Evolutionary conservation across 2,329 filamentous ascomycete species (phyloP).

Genomic region (Dryadomyces quercivorus): DNA sequence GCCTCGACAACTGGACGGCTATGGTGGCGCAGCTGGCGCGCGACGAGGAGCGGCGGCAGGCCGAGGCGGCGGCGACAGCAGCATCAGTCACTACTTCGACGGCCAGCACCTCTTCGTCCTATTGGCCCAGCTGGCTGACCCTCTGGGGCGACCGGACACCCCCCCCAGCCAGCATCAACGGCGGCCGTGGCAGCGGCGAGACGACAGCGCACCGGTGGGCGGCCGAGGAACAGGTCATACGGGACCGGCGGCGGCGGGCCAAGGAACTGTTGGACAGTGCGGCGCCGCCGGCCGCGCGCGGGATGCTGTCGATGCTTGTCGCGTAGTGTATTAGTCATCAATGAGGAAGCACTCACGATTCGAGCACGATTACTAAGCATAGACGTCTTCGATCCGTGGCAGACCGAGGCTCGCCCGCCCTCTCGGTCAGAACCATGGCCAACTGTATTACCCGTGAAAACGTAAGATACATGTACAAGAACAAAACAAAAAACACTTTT

Average conservation of each 20-base stretch:
- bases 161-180: slow-evolving; percentile 7
- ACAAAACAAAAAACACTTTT: not conserved
- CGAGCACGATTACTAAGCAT: too few species aligned
- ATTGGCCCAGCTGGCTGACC: slow-evolving; percentile 24
- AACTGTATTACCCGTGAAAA: not conserved
- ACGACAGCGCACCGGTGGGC: slow-evolving; percentile 31
- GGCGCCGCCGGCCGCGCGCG: slow-evolving; percentile 18
- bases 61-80: not conserved
- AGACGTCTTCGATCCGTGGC: too few species aligned
- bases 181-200: slow-evolving; percentile 15
- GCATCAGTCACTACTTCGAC: not conserved
- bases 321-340: slow-evolving; percentile 1
- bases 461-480: too few species aligned
- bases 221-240: slow-evolving; percentile 41
- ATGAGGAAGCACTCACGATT: too few species aligned
- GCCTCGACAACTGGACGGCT: slow-evolving; percentile 67
- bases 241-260: slow-evolving; percentile 37
- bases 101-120: slow-evolving; percentile 10
- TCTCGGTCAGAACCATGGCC: not conserved
- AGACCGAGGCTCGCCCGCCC: not conserved
- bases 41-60: slow-evolving; percentile 29
- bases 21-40: slow-evolving; percentile 61
- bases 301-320: slow-evolving; percentile 7
- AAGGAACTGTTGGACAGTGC: slow-evolving; percentile 39
- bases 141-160: slow-evolving; percentile 24